Evolutionary conservation across 805 yeast genomes (phyloP).

Genomic region (Starmerella davenportii): DNA sequence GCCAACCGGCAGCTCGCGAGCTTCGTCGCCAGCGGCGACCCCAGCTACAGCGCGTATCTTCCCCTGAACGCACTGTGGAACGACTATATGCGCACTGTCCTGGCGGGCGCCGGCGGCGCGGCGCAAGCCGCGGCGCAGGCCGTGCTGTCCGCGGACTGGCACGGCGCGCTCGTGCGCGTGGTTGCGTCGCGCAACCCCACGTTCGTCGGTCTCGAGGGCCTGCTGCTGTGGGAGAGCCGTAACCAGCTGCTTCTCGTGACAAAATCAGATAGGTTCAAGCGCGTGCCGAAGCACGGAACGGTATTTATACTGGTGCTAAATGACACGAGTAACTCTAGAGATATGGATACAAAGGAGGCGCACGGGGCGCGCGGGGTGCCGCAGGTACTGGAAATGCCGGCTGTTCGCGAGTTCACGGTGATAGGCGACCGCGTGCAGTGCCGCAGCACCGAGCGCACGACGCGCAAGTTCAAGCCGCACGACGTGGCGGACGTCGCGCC

Average conservation of each 20-base stretch:
- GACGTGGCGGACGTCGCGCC: slow-evolving; percentile 40
- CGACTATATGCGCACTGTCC: slow-evolving; percentile 41
- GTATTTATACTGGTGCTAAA: slow-evolving; percentile 32
- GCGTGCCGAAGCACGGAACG: slow-evolving; percentile 51
- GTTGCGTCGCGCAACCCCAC: slow-evolving; percentile 37
- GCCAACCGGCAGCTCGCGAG: slow-evolving; percentile 25
- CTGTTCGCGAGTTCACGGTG: slow-evolving; percentile 32
- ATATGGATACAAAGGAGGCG: neutral
- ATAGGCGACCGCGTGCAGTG: slow-evolving; percentile 68
- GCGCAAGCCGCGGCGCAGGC: slow-evolving; percentile 23
- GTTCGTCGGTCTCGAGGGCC: slow-evolving; percentile 47
- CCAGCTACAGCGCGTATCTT: slow-evolving; percentile 31
- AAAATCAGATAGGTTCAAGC: slow-evolving; percentile 25
- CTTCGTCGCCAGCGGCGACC: slow-evolving; percentile 8
- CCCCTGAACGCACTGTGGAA: slow-evolving; percentile 55
- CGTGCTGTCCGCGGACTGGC: slow-evolving; percentile 60
- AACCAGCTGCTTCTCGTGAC: slow-evolving; percentile 48
- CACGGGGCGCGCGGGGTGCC: no score
- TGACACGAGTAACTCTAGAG: neutral
- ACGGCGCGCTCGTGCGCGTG: slow-evolving; percentile 54
- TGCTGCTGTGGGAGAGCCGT: slow-evolving; percentile 72
- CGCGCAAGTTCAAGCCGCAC: slow-evolving; percentile 68
- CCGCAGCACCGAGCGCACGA: slow-evolving; percentile 64
- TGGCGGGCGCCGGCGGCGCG: slow-evolving; percentile 2
- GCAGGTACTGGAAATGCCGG: no score